Conservation (phyloP, 768 basidiomycete genomes). For the Leucogyrophana mollusca region DNA sequence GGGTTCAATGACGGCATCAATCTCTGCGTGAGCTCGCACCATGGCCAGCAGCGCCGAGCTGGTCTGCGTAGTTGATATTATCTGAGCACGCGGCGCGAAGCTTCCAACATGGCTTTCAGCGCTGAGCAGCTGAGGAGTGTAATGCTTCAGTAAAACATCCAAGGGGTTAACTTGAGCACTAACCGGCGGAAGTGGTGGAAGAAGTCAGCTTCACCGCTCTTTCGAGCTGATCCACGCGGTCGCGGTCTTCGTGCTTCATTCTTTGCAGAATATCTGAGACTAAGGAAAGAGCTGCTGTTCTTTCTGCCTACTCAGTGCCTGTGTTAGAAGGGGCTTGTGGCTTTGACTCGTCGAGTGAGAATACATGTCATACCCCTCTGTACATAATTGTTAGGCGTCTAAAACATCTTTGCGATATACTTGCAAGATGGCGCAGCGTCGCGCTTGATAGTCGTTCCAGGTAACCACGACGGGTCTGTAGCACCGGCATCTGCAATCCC, state of each 20-base stretch:
- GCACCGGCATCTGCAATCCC: slow-evolving; percentile 12
- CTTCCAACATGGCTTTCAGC: too few species aligned
- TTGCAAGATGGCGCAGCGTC: slow-evolving; percentile 10
- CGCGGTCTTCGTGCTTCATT: slow-evolving; percentile 2
- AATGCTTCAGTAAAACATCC: too few species aligned
- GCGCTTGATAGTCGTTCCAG: slow-evolving; percentile 13
- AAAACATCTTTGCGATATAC: slow-evolving; percentile 7
- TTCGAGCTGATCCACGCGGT: slow-evolving; percentile 8
- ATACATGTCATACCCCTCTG: slow-evolving; percentile 6
- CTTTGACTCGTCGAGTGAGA: too few species aligned
- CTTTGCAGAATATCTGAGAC: slow-evolving; percentile 2
- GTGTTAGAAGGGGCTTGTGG: neutral
- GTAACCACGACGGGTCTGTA: slow-evolving; percentile 26
- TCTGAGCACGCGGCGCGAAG: neutral
- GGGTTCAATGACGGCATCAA: slow-evolving; percentile 4
- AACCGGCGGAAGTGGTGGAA: slow-evolving; percentile 14
- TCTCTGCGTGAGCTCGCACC: slow-evolving; percentile 5
- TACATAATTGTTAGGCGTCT: slow-evolving; percentile 13
- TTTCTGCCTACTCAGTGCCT: neutral
- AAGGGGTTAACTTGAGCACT: neutral
- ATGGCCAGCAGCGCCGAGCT: slow-evolving; percentile 10
- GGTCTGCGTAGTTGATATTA: slow-evolving; percentile 10
- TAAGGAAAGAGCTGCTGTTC: neutral
- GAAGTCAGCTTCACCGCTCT: slow-evolving; percentile 15
- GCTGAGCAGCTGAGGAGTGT: too few species aligned